These are phyloP conservation scores for Rhizopogon sp. DNA, from an alignment of 768 basidiomycete species.

Conservation along the genomic window DNA sequence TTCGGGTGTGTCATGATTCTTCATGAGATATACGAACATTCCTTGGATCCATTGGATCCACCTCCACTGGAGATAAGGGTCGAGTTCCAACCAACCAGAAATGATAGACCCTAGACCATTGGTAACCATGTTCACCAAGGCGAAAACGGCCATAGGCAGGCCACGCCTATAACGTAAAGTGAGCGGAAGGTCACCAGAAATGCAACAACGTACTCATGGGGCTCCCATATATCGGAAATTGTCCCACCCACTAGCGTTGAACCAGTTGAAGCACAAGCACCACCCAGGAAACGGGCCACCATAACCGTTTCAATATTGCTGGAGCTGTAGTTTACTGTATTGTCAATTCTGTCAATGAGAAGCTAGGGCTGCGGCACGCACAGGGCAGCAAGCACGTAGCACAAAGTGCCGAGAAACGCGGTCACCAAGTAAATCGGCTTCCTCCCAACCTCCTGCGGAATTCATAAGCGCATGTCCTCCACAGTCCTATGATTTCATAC, in stretches of 20 bases:
- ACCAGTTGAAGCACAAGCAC: conserved; percentile 60
- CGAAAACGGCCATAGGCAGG: conserved; percentile 70
- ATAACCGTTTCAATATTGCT: conserved; percentile 52
- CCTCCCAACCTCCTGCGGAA: conserved; percentile 48
- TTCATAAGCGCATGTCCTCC: not conserved
- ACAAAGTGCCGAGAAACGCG: conserved; percentile 38
- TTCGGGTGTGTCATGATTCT: not conserved
- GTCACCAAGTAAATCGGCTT: conserved; percentile 53
- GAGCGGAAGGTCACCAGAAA: not conserved
- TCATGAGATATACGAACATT: conserved; percentile 37
- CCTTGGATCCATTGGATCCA: conserved; percentile 83
- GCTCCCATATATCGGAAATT: conserved; percentile 61
- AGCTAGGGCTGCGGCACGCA: conserved; percentile 5
- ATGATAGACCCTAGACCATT: conserved; percentile 61
- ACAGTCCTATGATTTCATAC: conserved; percentile 26
- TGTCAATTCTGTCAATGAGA: not conserved
- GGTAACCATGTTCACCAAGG: conserved; percentile 53
- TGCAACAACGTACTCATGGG: conserved; percentile 48
- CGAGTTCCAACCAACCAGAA: conserved; percentile 63
- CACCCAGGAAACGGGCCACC: conserved; percentile 55
- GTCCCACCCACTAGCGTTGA: conserved; percentile 70
- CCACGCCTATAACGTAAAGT: conserved; percentile 45
- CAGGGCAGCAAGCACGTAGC: conserved; percentile 31
- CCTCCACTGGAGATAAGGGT: conserved; percentile 57
- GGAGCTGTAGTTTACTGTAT: conserved; percentile 18